Evolutionary conservation across 192 early-diverging fungal genomes (phyloP).

Genomic region (Dimargaris cristalligena): DNA sequence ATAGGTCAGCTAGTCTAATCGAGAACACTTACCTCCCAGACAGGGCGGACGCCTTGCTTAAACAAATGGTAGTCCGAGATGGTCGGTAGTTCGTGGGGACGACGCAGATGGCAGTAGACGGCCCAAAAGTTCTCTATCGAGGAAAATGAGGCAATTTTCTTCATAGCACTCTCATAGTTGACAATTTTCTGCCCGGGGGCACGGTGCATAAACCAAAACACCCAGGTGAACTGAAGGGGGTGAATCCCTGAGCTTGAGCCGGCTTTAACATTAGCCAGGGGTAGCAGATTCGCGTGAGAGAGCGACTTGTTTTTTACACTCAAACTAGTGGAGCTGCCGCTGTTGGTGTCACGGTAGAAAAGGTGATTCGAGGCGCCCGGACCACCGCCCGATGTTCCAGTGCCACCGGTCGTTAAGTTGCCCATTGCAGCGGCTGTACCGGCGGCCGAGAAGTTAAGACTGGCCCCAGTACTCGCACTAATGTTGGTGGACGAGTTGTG

Average conservation of each 20-base stretch:
- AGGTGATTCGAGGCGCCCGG: neutral
- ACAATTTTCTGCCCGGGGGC: slow-evolving; percentile 65
- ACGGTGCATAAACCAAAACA: slow-evolving; percentile 91
- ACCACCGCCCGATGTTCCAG: neutral
- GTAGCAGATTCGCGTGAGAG: slow-evolving; percentile 7
- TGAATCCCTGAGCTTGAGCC: slow-evolving; percentile 19
- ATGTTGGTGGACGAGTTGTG: neutral
- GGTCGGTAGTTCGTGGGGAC: slow-evolving; percentile 66
- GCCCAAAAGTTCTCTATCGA: slow-evolving; percentile 69
- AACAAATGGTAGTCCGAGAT: slow-evolving; percentile 89
- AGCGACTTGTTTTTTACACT: neutral
- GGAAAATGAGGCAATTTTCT: slow-evolving; percentile 63
- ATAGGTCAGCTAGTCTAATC: too few relatives aligned
- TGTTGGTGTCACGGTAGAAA: neutral
- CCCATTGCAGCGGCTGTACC: neutral
- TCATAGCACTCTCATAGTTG: slow-evolving; percentile 81
- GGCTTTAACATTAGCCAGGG: neutral
- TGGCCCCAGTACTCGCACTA: neutral
- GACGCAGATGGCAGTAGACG: slow-evolving; percentile 58
- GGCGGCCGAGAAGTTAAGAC: neutral
- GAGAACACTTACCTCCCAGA: slow-evolving; percentile 71
- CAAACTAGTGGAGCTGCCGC: neutral
- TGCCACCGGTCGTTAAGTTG: neutral
- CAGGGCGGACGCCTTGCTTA: slow-evolving; percentile 75
- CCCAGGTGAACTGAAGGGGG: slow-evolving; percentile 66